phyloP scores from a whole-genome alignment of 164 flowering plant species.

The Chimonanthus salicifolius region DNA sequence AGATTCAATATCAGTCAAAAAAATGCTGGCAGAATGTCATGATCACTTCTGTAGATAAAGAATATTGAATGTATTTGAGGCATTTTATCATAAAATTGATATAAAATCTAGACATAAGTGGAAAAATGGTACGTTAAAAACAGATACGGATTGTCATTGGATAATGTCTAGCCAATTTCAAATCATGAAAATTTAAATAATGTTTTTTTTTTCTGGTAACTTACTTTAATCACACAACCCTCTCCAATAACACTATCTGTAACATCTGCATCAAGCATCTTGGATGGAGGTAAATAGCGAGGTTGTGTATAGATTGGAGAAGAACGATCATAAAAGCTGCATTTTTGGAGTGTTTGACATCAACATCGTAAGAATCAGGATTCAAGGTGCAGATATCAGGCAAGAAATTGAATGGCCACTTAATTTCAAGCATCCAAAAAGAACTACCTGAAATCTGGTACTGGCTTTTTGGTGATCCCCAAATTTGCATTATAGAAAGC shows the following conservation, averaged over 20 bases:
- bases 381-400: background rate
- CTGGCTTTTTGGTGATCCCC: slow-evolving; percentile 89
- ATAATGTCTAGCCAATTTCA: background rate
- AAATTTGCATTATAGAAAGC: slow-evolving; percentile 94
- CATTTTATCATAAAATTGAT: too few relatives aligned
- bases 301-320: slow-evolving; percentile 97
- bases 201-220: background rate
- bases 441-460: slow-evolving; percentile 81
- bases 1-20: background rate
- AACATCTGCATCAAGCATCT: slow-evolving; percentile 96
- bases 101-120: background rate
- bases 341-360: slow-evolving; percentile 5
- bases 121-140: background rate
- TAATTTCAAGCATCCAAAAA: background rate
- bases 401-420: background rate
- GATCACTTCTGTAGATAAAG: background rate
- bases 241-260: slow-evolving; percentile 92
- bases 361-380: background rate
- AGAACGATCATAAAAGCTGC: slow-evolving; percentile 93
- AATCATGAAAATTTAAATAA: background rate
- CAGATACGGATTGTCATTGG: too few relatives aligned
- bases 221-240: slow-evolving; percentile 91
- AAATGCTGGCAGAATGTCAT: background rate
- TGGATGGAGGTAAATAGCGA: slow-evolving; percentile 75
- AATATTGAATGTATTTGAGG: too few relatives aligned